A percentile compares a stretch with the other conserved stretches of the same genome.
These are phyloP conservation scores for Neonectria coccinea DNA, from an alignment of 2,329 filamentous ascomycete species.

Conservation along the genomic window DNA sequence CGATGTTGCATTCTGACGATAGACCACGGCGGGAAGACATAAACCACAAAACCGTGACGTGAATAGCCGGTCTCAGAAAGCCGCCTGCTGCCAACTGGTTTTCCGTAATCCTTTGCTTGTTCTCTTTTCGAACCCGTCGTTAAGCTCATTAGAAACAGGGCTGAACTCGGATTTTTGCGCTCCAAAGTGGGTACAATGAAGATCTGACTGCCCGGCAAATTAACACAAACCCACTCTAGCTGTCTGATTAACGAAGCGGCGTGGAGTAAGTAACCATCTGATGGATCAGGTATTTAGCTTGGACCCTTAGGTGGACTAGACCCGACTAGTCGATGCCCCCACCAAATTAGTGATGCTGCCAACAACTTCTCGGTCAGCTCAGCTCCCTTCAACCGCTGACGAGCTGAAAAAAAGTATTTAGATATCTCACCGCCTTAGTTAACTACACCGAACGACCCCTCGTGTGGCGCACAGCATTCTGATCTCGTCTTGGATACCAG, in stretches of 20 bases:
- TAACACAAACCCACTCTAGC: neutral
- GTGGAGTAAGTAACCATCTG: neutral
- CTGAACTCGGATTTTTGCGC: neutral
- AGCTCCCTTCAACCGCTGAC: neutral
- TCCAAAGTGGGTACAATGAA: neutral
- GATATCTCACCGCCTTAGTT: neutral
- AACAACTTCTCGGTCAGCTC: neutral
- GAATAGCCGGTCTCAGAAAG: neutral
- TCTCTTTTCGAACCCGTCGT: neutral
- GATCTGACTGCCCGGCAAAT: neutral
- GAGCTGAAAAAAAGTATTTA: neutral
- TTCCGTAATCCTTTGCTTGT: neutral
- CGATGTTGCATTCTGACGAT: neutral
- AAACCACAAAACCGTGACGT: neutral
- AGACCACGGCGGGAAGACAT: neutral
- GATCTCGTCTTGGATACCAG: constrained; percentile 2
- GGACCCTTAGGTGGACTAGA: neutral
- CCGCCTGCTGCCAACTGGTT: neutral
- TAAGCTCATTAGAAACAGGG: too few species aligned
- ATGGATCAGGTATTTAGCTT: neutral
- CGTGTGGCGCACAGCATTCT: neutral
- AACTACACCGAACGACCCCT: neutral
- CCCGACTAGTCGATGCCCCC: neutral
- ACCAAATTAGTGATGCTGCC: neutral
- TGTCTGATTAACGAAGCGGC: neutral